A percentile compares a stretch with the other conserved stretches of the same genome.
Conservation (phyloP, 345 rosid species). For the Orychophragmus violaceus region DNA sequence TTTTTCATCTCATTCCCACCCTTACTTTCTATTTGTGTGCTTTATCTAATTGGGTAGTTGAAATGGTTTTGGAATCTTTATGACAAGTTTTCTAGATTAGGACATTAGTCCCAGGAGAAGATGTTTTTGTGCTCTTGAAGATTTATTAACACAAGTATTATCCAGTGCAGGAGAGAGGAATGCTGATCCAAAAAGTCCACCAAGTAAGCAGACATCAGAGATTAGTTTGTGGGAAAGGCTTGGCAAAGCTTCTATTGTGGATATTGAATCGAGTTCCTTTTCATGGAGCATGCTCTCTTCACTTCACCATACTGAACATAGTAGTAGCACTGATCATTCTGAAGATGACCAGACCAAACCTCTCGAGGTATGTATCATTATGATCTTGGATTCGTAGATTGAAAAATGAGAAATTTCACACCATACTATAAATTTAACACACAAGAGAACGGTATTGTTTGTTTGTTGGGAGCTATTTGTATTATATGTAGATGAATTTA, state of each 20-base stretch:
- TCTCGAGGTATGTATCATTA: conserved; percentile 58
- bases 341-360: conserved; percentile 91
- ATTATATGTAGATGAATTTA: not conserved
- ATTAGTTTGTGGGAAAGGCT: conserved; percentile 88
- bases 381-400: not conserved
- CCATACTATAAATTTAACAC: no score
- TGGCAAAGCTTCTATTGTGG: conserved; percentile 65
- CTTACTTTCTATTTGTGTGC: not conserved
- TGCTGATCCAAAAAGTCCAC: conserved; percentile 43
- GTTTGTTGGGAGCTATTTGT: not conserved
- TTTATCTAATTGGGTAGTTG: not conserved
- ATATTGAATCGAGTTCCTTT: conserved; percentile 58
- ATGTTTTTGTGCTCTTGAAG: not conserved
- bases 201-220: conserved; percentile 51
- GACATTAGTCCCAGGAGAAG: not conserved
- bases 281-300: conserved; percentile 94
- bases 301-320: conserved; percentile 93
- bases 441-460: not conserved
- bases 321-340: conserved; percentile 68
- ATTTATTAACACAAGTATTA: conserved; percentile 8
- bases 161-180: conserved; percentile 56
- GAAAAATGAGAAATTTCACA: no score
- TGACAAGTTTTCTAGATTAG: not conserved
- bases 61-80: not conserved
- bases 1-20: not conserved